Evolutionary conservation across 768 basidiomycete genomes (phyloP), one percentile per base, ranked within the genome.

Genomic region (Hortiboletus flavorubellus): DNA sequence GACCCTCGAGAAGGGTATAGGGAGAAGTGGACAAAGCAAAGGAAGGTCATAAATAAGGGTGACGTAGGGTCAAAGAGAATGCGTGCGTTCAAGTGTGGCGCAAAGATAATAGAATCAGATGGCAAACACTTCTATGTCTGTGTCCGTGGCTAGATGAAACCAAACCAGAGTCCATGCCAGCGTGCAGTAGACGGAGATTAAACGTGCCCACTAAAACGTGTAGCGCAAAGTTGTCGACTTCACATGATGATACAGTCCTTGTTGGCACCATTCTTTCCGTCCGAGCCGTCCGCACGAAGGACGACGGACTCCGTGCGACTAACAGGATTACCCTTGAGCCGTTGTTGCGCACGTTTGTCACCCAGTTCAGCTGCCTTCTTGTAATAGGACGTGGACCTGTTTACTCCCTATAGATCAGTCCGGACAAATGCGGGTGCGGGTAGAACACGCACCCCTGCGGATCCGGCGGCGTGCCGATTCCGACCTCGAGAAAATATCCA

Each of bases 401-500:
- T 56, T 23, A 37, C 40, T 35, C 23, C 37, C 39, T n/a, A 52
- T 46, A 2, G 5, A 48, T 59, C 30, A 56, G 49, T 23, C 15
- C 5, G 41, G 38, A 54, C 44, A 30, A n/a, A 53, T 51, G 48
- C 2, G 47, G 33, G 54, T 51, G 48, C 2, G 47, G 33, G 54
- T 53, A 57, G 49, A 49, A 35, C 18, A 79, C 86, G 61, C 66
- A 91, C 83, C 92, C 87, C 48, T 77, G 72, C 64, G 80, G 74
- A 73, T 84, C 84, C 29, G 82, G 77, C 48, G 79, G 66, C 41
- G 89, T 91, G 40, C 92, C 92, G 56, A 94, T 92, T 38, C 95
- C 96, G 44, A 96, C 93, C 75, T 99, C 96, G 59, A 87, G 81
- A 71, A 99, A 99, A 76, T 99, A 99, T 2, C 97, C 97, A 1